phyloP scores from a whole-genome alignment of 371 early-diverging fungal species.

The Conidiobolus incongruus region DNA sequence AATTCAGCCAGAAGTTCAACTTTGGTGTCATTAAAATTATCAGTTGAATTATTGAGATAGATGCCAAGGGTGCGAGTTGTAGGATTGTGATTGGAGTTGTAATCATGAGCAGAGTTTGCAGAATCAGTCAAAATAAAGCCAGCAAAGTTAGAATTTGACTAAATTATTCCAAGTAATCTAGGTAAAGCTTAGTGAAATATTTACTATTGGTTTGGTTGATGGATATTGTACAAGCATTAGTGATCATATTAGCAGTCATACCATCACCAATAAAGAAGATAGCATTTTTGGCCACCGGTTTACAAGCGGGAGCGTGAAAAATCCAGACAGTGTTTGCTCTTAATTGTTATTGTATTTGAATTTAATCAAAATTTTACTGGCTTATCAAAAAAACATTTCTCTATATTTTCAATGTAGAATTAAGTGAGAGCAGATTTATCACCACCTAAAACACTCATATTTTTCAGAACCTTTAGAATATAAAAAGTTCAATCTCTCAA shows the following conservation, averaged over 20 bases:
- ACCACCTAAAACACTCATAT: slow-evolving; percentile 10
- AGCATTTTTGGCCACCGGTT: slow-evolving; percentile 44
- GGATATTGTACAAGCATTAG: slow-evolving; percentile 26
- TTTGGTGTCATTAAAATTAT: slow-evolving; percentile 30
- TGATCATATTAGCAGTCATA: slow-evolving; percentile 32
- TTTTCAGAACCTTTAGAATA: no score
- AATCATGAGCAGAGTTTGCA: slow-evolving; percentile 49
- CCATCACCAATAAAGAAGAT: slow-evolving; percentile 52
- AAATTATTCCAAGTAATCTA: slow-evolving; percentile 26
- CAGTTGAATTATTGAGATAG: slow-evolving; percentile 26
- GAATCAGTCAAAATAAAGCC: slow-evolving; percentile 30
- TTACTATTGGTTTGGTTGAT: slow-evolving; percentile 25
- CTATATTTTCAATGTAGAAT: slow-evolving; percentile 28
- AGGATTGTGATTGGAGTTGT: slow-evolving; percentile 39
- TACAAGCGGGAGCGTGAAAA: slow-evolving; percentile 18
- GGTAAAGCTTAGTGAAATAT: slow-evolving; percentile 24
- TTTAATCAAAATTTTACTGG: slow-evolving; percentile 22
- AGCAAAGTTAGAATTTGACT: not conserved
- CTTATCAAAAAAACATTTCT: slow-evolving; percentile 23
- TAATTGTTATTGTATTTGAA: slow-evolving; percentile 14
- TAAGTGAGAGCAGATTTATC: slow-evolving; percentile 11
- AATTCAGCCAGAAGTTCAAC: slow-evolving; percentile 39
- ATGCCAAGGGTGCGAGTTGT: slow-evolving; percentile 34
- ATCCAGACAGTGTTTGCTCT: slow-evolving; percentile 18
- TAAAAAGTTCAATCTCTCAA: slow-evolving; percentile 25